Conservation (phyloP, 169 alveolate genomes). For the Hepatocystis sp. region DNA sequence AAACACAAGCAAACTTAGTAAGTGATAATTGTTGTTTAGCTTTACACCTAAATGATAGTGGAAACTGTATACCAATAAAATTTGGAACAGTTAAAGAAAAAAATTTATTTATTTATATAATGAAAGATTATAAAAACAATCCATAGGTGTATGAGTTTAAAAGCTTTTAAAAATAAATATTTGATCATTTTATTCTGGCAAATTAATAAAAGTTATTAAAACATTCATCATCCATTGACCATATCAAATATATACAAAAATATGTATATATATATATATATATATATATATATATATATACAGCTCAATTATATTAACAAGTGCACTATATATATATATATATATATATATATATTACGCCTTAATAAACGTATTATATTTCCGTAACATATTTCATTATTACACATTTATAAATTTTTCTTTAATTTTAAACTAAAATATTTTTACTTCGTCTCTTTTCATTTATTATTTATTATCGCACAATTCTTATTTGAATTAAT, state of each 20-base stretch:
- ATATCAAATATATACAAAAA: background rate
- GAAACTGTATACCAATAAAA: slow-evolving; percentile 90
- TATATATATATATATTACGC: slow-evolving; percentile 8
- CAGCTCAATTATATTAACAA: background rate
- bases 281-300: background rate
- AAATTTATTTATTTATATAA: slow-evolving; percentile 81
- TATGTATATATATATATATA: background rate
- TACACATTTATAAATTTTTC: slow-evolving; percentile 15
- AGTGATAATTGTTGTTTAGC: slow-evolving; percentile 88
- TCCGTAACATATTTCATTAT: slow-evolving; percentile 9
- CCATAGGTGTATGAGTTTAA: slow-evolving; percentile 34
- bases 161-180: slow-evolving; percentile 36
- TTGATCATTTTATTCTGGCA: slow-evolving; percentile 14
- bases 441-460: background rate
- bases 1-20: slow-evolving; percentile 85
- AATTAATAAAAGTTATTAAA: slow-evolving; percentile 9
- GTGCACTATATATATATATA: background rate
- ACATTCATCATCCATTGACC: too few species aligned
- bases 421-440: slow-evolving; percentile 42
- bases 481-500: too few species aligned
- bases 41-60: slow-evolving; percentile 88
- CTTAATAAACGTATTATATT: slow-evolving; percentile 6
- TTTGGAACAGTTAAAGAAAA: slow-evolving; percentile 87
- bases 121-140: slow-evolving; percentile 80
- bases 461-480: too few species aligned